Evolutionary conservation across 805 yeast species (phyloP).

Genomic region (Limtongozyma cylindracea): DNA sequence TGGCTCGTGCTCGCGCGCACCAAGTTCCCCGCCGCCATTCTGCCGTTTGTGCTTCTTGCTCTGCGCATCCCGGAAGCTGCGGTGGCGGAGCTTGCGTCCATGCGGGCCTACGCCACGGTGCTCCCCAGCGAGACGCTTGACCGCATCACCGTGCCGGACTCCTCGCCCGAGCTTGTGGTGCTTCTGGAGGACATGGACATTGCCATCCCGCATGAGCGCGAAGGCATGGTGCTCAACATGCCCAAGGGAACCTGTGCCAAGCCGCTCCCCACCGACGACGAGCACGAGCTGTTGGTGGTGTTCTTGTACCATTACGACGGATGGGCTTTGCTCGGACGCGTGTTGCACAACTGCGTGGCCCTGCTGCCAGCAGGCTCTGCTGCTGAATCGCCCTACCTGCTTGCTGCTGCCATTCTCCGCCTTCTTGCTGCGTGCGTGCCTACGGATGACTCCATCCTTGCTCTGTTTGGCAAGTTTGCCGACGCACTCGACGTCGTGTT

Average conservation of each 20-base stretch:
- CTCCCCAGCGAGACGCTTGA: slow-evolving; percentile 14
- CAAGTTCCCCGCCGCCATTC: slow-evolving; percentile 44
- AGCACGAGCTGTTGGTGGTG: slow-evolving; percentile 19
- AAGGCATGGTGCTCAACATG: slow-evolving; percentile 16
- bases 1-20: slow-evolving; percentile 31
- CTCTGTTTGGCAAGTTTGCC: no score
- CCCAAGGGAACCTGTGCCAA: slow-evolving; percentile 18
- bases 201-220: slow-evolving; percentile 29
- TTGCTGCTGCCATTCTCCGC: slow-evolving; percentile 3
- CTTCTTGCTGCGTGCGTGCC: slow-evolving; percentile 15
- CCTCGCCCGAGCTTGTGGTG: slow-evolving; percentile 23
- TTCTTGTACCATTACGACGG: slow-evolving; percentile 62
- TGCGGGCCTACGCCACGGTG: slow-evolving; percentile 35
- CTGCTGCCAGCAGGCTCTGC: slow-evolving; percentile 21
- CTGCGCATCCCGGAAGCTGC: slow-evolving; percentile 47
- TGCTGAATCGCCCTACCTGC: slow-evolving; percentile 8
- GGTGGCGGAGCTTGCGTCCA: slow-evolving; percentile 24
- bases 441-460: slow-evolving; percentile 24
- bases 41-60: slow-evolving; percentile 39
- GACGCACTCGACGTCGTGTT: slow-evolving; percentile 39
- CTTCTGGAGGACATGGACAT: slow-evolving; percentile 21
- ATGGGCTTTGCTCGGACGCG: slow-evolving; percentile 67
- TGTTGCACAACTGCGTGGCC: slow-evolving; percentile 27
- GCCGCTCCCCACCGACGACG: slow-evolving; percentile 22
- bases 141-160: slow-evolving; percentile 18